Percentiles rank a stretch among this genome's conserved stretches.
Evolutionary conservation across 2,329 filamentous ascomycete species (phyloP).

Genomic region (Clonostachys sp.): DNA sequence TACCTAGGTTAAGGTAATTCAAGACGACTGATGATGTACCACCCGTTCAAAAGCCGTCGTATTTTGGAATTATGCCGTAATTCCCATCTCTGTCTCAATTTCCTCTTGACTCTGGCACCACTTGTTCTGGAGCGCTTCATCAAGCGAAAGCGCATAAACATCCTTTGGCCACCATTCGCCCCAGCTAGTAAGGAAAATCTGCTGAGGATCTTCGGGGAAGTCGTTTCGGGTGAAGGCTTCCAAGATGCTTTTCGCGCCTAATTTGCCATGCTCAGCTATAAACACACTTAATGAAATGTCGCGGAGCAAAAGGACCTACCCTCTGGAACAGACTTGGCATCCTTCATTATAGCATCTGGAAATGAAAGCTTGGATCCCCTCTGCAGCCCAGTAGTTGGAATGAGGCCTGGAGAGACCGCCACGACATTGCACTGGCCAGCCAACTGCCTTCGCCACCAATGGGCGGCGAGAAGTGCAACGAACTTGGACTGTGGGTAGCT

Average conservation of each 20-base stretch:
- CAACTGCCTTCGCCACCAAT: slow-evolving; percentile 52
- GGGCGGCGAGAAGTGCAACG: slow-evolving; percentile 41
- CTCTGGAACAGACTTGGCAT: slow-evolving; percentile 41
- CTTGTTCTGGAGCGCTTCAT: slow-evolving; percentile 43
- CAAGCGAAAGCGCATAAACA: slow-evolving; percentile 30
- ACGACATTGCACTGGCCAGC: slow-evolving; percentile 35
- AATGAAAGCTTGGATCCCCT: slow-evolving; percentile 20
- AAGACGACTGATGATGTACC: no score
- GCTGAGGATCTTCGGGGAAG: slow-evolving; percentile 43
- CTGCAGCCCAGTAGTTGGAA: slow-evolving; percentile 38
- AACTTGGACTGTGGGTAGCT: slow-evolving; percentile 44
- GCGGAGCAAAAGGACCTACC: slow-evolving; percentile 18
- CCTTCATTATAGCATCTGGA: slow-evolving; percentile 24
- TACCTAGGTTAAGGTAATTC: no score
- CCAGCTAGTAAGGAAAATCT: slow-evolving; percentile 51
- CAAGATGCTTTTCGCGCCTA: slow-evolving; percentile 42
- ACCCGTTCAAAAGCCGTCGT: no score
- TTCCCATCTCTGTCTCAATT: slow-evolving; percentile 37
- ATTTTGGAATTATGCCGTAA: background rate
- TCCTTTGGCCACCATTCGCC: slow-evolving; percentile 50
- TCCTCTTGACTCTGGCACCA: slow-evolving; percentile 42
- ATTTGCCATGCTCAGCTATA: background rate
- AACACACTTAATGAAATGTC: background rate
- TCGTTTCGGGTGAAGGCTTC: slow-evolving; percentile 36
- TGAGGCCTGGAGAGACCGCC: slow-evolving; percentile 48